These are phyloP conservation scores for Curvularia hawaiiensis DNA, from an alignment of 2,329 filamentous ascomycete genomes.

Conservation along the genomic window DNA sequence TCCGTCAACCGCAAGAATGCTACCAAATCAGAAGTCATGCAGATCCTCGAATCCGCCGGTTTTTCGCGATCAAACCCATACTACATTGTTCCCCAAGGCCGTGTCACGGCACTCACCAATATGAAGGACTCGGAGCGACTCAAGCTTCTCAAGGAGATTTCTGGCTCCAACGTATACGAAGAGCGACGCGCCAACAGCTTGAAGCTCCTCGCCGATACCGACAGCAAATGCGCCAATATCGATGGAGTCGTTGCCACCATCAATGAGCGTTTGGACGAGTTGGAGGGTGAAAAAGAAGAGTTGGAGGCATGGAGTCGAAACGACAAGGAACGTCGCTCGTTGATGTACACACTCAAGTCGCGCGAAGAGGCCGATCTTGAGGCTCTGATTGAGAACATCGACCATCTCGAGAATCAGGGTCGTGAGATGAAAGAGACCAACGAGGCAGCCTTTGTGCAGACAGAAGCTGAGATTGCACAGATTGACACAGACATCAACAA, in stretches of 20 bases:
- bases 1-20: constrained; percentile 96
- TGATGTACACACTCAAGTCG: constrained; percentile 94
- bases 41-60: constrained; percentile 91
- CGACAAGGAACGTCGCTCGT: constrained; percentile 85
- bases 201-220: constrained; percentile 97
- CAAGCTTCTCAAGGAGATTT: constrained; percentile 94
- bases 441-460: constrained; percentile 74
- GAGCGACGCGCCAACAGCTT: constrained; percentile 86
- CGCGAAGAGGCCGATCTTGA: constrained; percentile 83
- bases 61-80: constrained; percentile 98
- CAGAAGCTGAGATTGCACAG: constrained; percentile 77
- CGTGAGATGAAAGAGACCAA: constrained; percentile 85
- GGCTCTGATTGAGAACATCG: constrained; percentile 78
- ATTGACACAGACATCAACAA: constrained; percentile 81
- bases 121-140: constrained; percentile 97
- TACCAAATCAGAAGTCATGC: constrained; percentile 92
- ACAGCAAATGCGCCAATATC: constrained; percentile 92
- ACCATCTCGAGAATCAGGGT: constrained; percentile 79
- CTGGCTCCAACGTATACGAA: constrained; percentile 96
- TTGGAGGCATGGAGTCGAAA: constrained; percentile 92
- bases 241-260: constrained; percentile 92
- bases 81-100: constrained; percentile 97
- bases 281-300: constrained; percentile 98
- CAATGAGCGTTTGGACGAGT: constrained; percentile 82
- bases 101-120: constrained; percentile 93